Evolutionary conservation across 371 early-diverging fungal species (phyloP).

Genomic region (Nematocida displodere): DNA sequence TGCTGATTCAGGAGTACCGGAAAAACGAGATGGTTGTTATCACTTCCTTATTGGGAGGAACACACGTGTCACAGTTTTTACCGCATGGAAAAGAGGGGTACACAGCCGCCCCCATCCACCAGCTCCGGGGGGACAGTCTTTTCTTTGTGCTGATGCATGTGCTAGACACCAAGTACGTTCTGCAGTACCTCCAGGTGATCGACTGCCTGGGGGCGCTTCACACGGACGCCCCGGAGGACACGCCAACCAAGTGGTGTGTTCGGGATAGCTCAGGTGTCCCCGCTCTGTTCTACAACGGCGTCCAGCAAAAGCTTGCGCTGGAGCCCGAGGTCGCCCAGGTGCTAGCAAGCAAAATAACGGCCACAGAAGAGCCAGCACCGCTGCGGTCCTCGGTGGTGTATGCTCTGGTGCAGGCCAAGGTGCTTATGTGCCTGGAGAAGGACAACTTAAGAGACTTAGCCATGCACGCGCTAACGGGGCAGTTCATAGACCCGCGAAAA

Average conservation of each 20-base stretch:
- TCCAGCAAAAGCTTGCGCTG: not conserved
- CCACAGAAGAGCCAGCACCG: too few species aligned
- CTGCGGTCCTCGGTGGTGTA: too few species aligned
- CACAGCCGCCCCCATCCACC: not conserved
- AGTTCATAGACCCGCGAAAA: not conserved
- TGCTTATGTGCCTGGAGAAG: not conserved
- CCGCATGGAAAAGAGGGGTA: not conserved
- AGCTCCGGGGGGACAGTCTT: not conserved
- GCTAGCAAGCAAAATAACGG: too few species aligned
- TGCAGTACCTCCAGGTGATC: slow-evolving; percentile 43
- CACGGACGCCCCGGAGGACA: not conserved
- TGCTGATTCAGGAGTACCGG: slow-evolving; percentile 6
- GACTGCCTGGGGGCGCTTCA: not conserved
- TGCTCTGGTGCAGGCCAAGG: not conserved
- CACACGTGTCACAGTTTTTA: not conserved
- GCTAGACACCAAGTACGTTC: slow-evolving; percentile 12
- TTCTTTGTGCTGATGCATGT: slow-evolving; percentile 11
- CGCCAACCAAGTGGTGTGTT: not conserved
- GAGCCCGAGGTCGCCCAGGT: not conserved
- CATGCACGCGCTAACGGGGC: not conserved
- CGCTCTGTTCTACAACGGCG: not conserved
- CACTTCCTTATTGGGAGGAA: slow-evolving; percentile 6
- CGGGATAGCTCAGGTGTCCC: not conserved
- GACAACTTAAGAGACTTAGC: not conserved
- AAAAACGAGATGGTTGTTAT: slow-evolving; percentile 10